Base-by-base conservation (phyloP, 805 yeast species). In the Jamesozyma lodderae region DNA sequence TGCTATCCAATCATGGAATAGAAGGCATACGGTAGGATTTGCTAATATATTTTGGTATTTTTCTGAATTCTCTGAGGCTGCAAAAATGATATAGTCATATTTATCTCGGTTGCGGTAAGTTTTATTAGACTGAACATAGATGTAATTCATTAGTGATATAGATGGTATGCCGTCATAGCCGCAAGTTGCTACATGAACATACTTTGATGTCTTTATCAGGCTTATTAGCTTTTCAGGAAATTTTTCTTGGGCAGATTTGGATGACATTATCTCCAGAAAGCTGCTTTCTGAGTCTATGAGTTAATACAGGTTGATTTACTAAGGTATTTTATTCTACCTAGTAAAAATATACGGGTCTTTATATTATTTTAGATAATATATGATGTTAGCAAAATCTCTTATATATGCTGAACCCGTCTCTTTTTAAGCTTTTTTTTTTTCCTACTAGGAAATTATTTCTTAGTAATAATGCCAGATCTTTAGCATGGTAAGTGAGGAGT, bases 1-100 rank as follows among this genome's bases (percentile, higher is more conserved):
- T 0, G 85, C 70, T 13, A 81, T 73, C 96, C 96, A 88, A 53
- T 90, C 96, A 56, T 88, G 96, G 28, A 88, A 76, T 41, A 88
- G 66, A 30, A 88, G 57, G 0, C 95, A 80, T 8, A 88, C 95
- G 32, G 75, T 70, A 11, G 87, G 85, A 56, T 88, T 88, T 29
- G 62, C 59, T 11, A 60, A 44, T 36, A 88, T 72, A 60, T 88
- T 87, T 25, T 68, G 60, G 58, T 70, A 83, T 62, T 87, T 90
- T 40, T 75, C 75, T 7, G 96, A 83, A 36, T 70, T 62, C 41
- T 72, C 74, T 1, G 77, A 77, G 1, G 94, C 76, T 2, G 95
- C 75, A 36, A 88, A 65, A 19, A 88, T 73, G 34, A 87, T 73
- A 46, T 67, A 70, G 22, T 75, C 69, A 17, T 58, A 61, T 16